These are phyloP conservation scores for Excoecaria cochinchinensis DNA, from an alignment of 345 rosid species.

Conservation along the genomic window DNA sequence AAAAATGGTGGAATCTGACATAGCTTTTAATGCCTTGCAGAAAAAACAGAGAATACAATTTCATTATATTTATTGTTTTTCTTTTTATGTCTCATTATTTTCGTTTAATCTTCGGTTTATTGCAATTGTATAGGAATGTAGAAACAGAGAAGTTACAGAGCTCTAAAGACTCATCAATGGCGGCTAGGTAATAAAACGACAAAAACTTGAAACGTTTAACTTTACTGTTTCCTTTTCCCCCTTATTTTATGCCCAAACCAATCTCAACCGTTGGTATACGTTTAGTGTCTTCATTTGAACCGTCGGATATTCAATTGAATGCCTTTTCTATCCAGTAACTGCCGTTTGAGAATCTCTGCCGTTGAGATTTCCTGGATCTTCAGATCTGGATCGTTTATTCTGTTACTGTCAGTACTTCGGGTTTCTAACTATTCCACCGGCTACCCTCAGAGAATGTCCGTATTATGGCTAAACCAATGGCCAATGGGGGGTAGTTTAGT, in stretches of 20 bases:
- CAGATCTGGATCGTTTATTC: conserved; percentile 53
- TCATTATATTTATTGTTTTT: too few relatives aligned
- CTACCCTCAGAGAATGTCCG: not conserved
- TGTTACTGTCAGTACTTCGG: conserved; percentile 35
- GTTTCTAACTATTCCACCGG: conserved; percentile 13
- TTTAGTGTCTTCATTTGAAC: not conserved
- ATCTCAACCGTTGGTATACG: conserved; percentile 42
- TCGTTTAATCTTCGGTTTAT: not conserved
- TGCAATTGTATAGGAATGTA: conserved; percentile 39
- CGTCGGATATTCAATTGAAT: conserved; percentile 23
- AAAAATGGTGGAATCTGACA: not conserved
- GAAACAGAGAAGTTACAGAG: conserved; percentile 53
- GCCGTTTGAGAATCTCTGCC: conserved; percentile 31
- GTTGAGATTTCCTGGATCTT: conserved; percentile 50
- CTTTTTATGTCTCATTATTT: too few relatives aligned
- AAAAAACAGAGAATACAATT: not conserved
- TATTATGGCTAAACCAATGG: not conserved
- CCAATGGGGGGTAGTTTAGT: conserved; percentile 21
- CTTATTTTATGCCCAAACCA: not conserved
- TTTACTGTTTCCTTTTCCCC: not conserved
- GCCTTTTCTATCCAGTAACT: conserved; percentile 7
- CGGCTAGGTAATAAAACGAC: conserved; percentile 40
- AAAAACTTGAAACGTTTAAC: not conserved
- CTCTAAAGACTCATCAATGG: conserved; percentile 68
- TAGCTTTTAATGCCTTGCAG: conserved; percentile 5